Percentiles rank a stretch among this genome's conserved stretches.
Evolutionary conservation across 805 yeast species (phyloP).

Genomic region (Monosporozyma aerobia): DNA sequence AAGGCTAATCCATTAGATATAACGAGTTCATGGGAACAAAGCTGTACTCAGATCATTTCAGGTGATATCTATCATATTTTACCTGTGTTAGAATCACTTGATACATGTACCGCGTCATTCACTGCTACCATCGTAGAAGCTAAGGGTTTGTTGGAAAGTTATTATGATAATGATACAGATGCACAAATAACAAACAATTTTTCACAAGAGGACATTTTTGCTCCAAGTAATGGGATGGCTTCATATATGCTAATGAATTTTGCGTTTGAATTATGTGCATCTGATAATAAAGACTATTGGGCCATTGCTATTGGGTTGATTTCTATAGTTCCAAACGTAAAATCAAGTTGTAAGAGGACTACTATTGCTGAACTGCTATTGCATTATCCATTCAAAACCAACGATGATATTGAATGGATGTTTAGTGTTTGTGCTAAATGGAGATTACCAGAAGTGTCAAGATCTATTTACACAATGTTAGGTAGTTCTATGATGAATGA

Average conservation of each 20-base stretch:
- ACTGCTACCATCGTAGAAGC: conserved; percentile 54
- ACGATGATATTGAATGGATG: conserved; percentile 76
- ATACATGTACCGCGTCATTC: conserved; percentile 55
- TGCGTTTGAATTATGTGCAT: conserved; percentile 25
- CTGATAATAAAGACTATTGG: conserved; percentile 39
- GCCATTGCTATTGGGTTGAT: conserved; percentile 65
- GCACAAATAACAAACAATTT: background rate
- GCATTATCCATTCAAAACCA: conserved; percentile 48
- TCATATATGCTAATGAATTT: conserved; percentile 23
- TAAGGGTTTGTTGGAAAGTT: conserved; percentile 45
- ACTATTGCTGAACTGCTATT: conserved; percentile 52
- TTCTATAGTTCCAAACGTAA: conserved; percentile 37
- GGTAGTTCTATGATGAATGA: conserved; percentile 43
- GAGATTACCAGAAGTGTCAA: conserved; percentile 49
- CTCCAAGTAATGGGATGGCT: conserved; percentile 39
- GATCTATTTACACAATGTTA: conserved; percentile 41
- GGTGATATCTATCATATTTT: conserved; percentile 50
- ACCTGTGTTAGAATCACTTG: conserved; percentile 49
- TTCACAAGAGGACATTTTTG: conserved; percentile 23
- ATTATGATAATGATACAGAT: conserved; percentile 16
- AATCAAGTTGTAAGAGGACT: conserved; percentile 26
- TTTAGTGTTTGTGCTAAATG: conserved; percentile 63
- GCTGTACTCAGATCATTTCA: conserved; percentile 47
- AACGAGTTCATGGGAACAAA: conserved; percentile 42
- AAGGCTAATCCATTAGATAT: conserved; percentile 30